Evolutionary conservation across 495 filamentous ascomycete species (phyloP), one percentile per base, ranked within the genome.

Genomic region (Darksidea phi): DNA sequence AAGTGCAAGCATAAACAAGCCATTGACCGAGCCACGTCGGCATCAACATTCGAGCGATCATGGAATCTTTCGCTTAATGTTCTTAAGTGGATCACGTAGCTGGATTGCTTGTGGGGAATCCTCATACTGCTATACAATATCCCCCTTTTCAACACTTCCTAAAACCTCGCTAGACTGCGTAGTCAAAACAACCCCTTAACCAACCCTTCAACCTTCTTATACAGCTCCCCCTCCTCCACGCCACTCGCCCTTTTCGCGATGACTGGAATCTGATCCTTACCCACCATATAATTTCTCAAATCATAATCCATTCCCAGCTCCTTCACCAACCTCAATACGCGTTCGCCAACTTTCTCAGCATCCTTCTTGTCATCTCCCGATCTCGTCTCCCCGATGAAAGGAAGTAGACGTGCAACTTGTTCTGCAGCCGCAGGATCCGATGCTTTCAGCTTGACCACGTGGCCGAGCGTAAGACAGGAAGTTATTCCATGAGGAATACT

Each of bases 401-500:
- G 71, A 36, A 77, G 45, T 32, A 74, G 65, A 23, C 78, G 62
- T 7, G 78, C 77, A 26, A 80, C 61, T 60, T 78, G 73, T 38
- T 48, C 70, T 36, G 78, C 78, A 55, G 73, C 73, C n/a, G 69
- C 73, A 8, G 66, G 43, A 8, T 61, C 62, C 48, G 70, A 42
- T 0, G 77, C 72, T 65, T 79, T 78, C 18, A 79, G 59, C 58
- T 73, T 74, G 13, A 80, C 68, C 3, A 80, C 78, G 25, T 75
- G 74, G 4, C 73, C 74, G 15, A 80, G 70, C 7, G 76, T 78
- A 37, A 81, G 56, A 56, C 77, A 79, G 7, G 70, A 74, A n/a
- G 78, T 81, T 24, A 78, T 73, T 8, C 78, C 78, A 53, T 81
- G 78, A 7, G 79, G 79, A 38, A 82, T 81, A 3, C 63, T 62